Evolutionary conservation across 768 basidiomycete species (phyloP).

Genomic region (Sarcomyxa edulis): DNA sequence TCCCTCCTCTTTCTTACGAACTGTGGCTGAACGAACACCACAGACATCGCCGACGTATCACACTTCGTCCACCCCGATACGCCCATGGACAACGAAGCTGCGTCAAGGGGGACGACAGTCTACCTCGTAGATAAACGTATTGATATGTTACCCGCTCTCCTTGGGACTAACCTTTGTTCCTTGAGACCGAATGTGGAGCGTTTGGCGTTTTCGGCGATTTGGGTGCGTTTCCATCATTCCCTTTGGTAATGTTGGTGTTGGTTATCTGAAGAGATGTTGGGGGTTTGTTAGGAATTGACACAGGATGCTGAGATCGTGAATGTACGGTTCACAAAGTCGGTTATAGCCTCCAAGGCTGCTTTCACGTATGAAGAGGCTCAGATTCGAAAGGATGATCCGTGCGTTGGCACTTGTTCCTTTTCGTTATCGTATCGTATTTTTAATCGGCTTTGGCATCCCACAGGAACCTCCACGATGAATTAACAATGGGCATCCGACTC

Average conservation of each 20-base stretch:
- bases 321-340: constrained; percentile 90
- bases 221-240: constrained; percentile 48
- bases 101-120: constrained; percentile 93
- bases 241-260: background rate
- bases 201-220: constrained; percentile 91
- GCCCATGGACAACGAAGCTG: constrained; percentile 94
- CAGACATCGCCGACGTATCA: constrained; percentile 98
- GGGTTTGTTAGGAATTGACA: constrained; percentile 68
- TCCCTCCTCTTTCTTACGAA: background rate
- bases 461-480: constrained; percentile 72
- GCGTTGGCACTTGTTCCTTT: constrained; percentile 21
- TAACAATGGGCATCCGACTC: constrained; percentile 83
- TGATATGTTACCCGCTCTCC: constrained; percentile 91
- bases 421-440: background rate
- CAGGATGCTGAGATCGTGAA: constrained; percentile 86
- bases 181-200: constrained; percentile 90
- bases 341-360: constrained; percentile 92
- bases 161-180: constrained; percentile 96
- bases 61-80: constrained; percentile 92
- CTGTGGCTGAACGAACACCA: background rate
- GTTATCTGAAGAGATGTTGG: background rate
- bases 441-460: background rate
- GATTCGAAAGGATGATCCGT: constrained; percentile 89
- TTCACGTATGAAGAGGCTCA: constrained; percentile 98
- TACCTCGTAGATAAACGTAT: constrained; percentile 98